Evolutionary conservation across 352 stramenopile genomes (phyloP).

Genomic region (Globisporangium yorkense): DNA sequence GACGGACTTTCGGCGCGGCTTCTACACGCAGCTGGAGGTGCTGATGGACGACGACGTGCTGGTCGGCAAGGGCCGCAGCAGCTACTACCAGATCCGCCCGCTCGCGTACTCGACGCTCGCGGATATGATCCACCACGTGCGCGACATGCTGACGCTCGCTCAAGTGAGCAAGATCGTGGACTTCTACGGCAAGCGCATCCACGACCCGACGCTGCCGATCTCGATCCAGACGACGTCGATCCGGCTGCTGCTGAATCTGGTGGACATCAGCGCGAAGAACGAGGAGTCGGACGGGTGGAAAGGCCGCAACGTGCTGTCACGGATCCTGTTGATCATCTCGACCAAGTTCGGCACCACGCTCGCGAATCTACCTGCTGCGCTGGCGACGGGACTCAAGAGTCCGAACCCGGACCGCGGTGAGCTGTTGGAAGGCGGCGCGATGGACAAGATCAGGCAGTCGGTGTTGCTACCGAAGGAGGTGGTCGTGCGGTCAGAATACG

Average conservation of each 20-base stretch:
- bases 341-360: slow-evolving; percentile 92
- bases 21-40: slow-evolving; percentile 93
- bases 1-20: slow-evolving; percentile 96
- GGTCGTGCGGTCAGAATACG: slow-evolving; percentile 47
- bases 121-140: slow-evolving; percentile 97
- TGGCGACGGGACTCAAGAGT: slow-evolving; percentile 51
- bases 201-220: slow-evolving; percentile 90
- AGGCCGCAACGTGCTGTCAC: slow-evolving; percentile 86
- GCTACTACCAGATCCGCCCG: slow-evolving; percentile 89
- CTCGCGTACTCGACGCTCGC: slow-evolving; percentile 96
- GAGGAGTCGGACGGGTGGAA: slow-evolving; percentile 84
- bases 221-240: slow-evolving; percentile 96
- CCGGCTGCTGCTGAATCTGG: slow-evolving; percentile 93
- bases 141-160: slow-evolving; percentile 90
- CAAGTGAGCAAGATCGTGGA: slow-evolving; percentile 95
- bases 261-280: slow-evolving; percentile 97
- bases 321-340: slow-evolving; percentile 91
- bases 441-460: slow-evolving; percentile 87
- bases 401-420: slow-evolving; percentile 39
- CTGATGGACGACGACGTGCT: slow-evolving; percentile 96
- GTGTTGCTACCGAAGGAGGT: slow-evolving; percentile 57
- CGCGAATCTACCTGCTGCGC: slow-evolving; percentile 55
- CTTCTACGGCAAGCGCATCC: slow-evolving; percentile 91
- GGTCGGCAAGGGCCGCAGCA: slow-evolving; percentile 81
- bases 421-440: slow-evolving; percentile 74